Conservation (phyloP, 225 moss, liverwort and hornwort species). For the Thuidium tamariscinum region DNA sequence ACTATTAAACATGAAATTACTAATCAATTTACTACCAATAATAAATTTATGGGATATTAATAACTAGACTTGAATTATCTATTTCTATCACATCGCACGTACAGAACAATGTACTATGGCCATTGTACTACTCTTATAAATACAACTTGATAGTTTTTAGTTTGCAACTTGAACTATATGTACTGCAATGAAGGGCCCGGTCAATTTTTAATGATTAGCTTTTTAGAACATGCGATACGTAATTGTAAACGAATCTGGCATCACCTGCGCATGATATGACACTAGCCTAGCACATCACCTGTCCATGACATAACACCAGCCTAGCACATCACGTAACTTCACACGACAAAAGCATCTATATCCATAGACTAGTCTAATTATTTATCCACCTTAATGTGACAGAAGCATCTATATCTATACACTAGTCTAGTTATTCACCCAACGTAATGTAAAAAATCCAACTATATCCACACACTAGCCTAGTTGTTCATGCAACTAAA, state of each 20-base stretch:
- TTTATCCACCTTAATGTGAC: not conserved
- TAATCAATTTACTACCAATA: rapidly evolving
- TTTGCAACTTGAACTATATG: rapidly evolving
- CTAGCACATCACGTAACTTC: no score
- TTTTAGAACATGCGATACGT: rapidly evolving
- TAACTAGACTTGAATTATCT: no score
- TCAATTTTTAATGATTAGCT: not conserved
- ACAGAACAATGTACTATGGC: not conserved
- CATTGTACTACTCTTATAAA: no score
- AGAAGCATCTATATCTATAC: not conserved
- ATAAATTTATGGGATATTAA: no score
- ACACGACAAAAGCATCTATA: no score
- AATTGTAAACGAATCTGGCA: no score
- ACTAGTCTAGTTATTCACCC: not conserved
- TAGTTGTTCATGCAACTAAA: not conserved
- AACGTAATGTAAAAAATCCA: not conserved
- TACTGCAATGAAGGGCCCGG: rapidly evolving
- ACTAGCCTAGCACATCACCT: no score
- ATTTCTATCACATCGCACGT: not conserved
- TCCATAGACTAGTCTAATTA: not conserved
- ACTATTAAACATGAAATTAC: rapidly evolving
- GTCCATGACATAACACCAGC: no score
- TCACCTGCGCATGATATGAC: no score
- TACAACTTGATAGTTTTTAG: no score
- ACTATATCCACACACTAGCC: not conserved